Percentiles rank a stretch among this genome's conserved stretches.
Evolutionary conservation across 495 filamentous ascomycete genomes (phyloP).

Genomic region (Usnea hakonensis): DNA sequence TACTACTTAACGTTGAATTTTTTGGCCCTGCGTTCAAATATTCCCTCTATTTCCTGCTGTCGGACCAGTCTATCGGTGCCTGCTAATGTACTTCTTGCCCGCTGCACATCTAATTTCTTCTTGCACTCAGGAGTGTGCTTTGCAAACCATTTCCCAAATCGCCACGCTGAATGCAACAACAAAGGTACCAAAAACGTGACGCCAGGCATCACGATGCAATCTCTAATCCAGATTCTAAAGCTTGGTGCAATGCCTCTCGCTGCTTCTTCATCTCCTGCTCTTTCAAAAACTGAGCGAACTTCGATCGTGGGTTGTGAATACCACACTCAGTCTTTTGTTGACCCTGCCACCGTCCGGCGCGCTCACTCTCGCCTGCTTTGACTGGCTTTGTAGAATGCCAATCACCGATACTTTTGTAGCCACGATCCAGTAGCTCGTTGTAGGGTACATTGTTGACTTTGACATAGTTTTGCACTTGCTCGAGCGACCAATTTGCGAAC

Average conservation of each 20-base stretch:
- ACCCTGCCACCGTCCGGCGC: slow-evolving; percentile 96
- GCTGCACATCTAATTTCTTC: background rate
- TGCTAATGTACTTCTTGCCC: background rate
- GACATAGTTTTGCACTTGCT: slow-evolving; percentile 82
- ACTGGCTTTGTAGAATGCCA: slow-evolving; percentile 96
- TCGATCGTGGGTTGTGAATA: slow-evolving; percentile 92
- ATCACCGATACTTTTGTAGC: slow-evolving; percentile 96
- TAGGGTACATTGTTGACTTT: slow-evolving; percentile 82
- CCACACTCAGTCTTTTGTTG: slow-evolving; percentile 93
- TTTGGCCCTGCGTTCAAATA: too few species aligned
- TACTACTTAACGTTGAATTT: too few species aligned
- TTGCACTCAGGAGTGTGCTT: background rate
- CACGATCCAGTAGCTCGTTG: slow-evolving; percentile 79
- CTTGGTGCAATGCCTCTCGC: slow-evolving; percentile 49
- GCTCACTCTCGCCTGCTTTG: slow-evolving; percentile 85
- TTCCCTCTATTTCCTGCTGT: background rate
- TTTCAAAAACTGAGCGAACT: slow-evolving; percentile 77
- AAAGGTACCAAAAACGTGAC: slow-evolving; percentile 1
- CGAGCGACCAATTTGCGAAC: slow-evolving; percentile 91
- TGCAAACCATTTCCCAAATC: background rate
- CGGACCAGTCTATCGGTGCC: background rate
- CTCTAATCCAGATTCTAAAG: slow-evolving; percentile 29
- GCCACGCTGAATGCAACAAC: background rate
- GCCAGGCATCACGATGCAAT: slow-evolving; percentile 11
- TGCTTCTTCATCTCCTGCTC: slow-evolving; percentile 66